Evolutionary conservation across 306 rosid genomes (phyloP), one percentile per base, ranked within the genome.

Genomic region (Malus sylvestris): DNA sequence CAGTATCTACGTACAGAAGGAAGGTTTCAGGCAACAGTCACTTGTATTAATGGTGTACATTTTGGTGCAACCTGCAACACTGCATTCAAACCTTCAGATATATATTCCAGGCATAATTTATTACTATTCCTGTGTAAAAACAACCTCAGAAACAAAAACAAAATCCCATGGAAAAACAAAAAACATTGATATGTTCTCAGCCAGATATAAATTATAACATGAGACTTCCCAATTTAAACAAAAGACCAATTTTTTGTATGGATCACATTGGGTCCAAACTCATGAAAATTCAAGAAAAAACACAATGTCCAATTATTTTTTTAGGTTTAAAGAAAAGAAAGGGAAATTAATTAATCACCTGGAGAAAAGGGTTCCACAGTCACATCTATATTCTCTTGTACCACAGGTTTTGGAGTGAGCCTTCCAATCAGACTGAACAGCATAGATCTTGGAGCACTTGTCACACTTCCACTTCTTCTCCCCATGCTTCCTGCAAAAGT

Each of bases 401-500:
- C 99, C 99, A 81, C 99, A 96, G 27, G 94, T 91, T 83, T 96
- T 96, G 52, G 93, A 85, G 83, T 96, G 99, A 86, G 99, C 98
- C 79, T 89, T 96, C 98, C 99, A 96, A 81, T 96, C 99, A 20
- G 99, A 96, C 74, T 91, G 93, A 84, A 96, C 99, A 0, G 99
- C 98, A 71, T 96, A 96, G 73, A 93, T 81, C 91, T 93, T 96
- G 5, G 93, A 89, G 84, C 99, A 96, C 81, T 91, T 96, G 2
- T 89, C 93, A 82, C 99, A 96, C 83, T 93, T 96, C 99, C 99
- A 96, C 79, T 96, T 96, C 84, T 96, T 93, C 92, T 96, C 99
- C 6, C 99, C 97, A 72, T 96, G 99, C 73, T 96, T 96, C 79
- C 99, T 93, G 73, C 94, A 87, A 19, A 62, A 96, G 80, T 96